Base-by-base conservation (phyloP, 345 rosid species). In the Clausena lansium region DNA sequence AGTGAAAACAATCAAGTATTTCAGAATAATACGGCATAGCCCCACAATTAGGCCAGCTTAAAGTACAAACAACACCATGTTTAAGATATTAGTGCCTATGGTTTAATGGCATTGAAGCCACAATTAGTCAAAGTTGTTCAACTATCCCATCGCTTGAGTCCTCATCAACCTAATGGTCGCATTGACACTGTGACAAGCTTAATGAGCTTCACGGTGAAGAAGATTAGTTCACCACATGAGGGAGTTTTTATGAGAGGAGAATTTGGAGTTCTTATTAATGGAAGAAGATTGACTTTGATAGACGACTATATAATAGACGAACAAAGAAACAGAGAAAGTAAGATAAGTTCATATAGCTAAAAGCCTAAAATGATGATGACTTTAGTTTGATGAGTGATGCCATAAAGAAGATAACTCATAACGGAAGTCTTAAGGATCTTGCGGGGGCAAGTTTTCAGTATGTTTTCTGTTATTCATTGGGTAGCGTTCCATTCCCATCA, bases 351-450 rank as follows among this genome's bases (percentile, higher is more conserved):
- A 17, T 52, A 14, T 0, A 1, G 2, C 57, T 52, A 17, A n/a
- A n/a, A n/a, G n/a, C n/a, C n/a, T n/a, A n/a, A 38, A 0, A 52
- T 52, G 57, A 52, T 52, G 57, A 17, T 52, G 57, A 13, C 57
- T 6, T 52, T 5, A 52, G 17, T 52, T 52, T 22, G 20, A 52
- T 52, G 57, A 17, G 5, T 45, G 57, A 2, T 0, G 57, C 22
- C 22, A 52, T 52, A 52, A 52, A 19, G 22, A 52, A 52, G 57
- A 17, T 17, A 52, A 52, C 62, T 39, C 70, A 67, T 0, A 55
- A 67, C 0, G 78, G 41, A 14, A 68, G 71, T 62, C 57, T 32
- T n/a, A 60, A 74, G 60, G 27, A 75, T 36, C 33, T 59, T 66
- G 61, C 74, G 67, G 47, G 58, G 39, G 20, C 7, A 10, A 71